Base-by-base conservation (phyloP, 495 filamentous ascomycete species). In the Podospora bellae-mahoneyi region DNA sequence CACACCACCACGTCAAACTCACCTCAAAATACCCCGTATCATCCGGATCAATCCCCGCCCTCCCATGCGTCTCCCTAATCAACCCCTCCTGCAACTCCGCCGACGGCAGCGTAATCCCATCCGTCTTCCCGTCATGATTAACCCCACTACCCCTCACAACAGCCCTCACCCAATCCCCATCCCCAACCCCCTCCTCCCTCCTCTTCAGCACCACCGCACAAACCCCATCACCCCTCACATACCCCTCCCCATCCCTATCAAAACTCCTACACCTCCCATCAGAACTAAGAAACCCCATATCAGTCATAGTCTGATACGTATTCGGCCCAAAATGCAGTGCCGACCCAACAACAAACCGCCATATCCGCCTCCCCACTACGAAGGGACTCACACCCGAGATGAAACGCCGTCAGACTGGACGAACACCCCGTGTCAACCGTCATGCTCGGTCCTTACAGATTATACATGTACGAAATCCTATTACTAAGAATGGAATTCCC, bases 211-310 rank as follows among this genome's bases (percentile, higher is more conserved):
- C 76, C 1, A 90, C 57, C 0, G 79, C 79, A 39, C 78, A 79
- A 5, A 89, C 71, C 1, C 80, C 89, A 68, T 92, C 90, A 3
- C 79, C 90, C 7, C 88, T 77, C 0, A 76, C 87, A 73, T 89
- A 92, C 0, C 90, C 90, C 73, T 89, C 80, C 16, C 88, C 90
- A 0, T 71, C 64, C 0, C 80, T 78, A 70, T 89, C 86, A 69
- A 89, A 92, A 0, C 83, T 84, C 54, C 86, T 80, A 64, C 83
- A 91, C 67, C 2, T 19, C 26, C 16, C 18, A 5, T 18, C 26
- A 4, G 58, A 23, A 5, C 75, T 76, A 19, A 83, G 64, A 28
- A 82, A 80, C 30, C 73, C 73, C 0, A 78, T 60, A 55, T 74
- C 75, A 71, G 58, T 6, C 19, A 23, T 60, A 19, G 18, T 70